phyloP scores from a whole-genome alignment of 2,329 filamentous ascomycete species.

The Aspergillus tanneri region DNA sequence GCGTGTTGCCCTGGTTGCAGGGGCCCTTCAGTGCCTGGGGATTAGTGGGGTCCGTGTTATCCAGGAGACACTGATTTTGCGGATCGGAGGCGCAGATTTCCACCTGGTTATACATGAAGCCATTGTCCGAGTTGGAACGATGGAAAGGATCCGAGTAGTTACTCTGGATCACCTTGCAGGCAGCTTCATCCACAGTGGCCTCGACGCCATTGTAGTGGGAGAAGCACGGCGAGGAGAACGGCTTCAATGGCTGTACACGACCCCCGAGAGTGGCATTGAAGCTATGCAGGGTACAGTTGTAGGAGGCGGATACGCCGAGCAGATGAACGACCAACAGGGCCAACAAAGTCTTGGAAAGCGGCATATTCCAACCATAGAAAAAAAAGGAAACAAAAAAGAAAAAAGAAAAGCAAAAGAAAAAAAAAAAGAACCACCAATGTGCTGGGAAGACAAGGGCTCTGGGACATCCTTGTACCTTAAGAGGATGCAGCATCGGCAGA shows the following conservation, averaged over 20 bases:
- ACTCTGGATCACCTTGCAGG: conserved; percentile 10
- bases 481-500: background rate
- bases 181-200: conserved; percentile 6
- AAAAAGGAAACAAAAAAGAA: background rate
- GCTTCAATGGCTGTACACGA: conserved; percentile 10
- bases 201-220: conserved; percentile 12
- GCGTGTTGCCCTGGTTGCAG: conserved; percentile 16
- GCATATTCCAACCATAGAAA: background rate
- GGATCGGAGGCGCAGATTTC: conserved; percentile 23
- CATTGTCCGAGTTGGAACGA: conserved; percentile 19
- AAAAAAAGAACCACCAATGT: too few relatives aligned
- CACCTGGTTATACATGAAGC: conserved; percentile 24
- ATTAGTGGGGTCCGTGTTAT: conserved; percentile 15
- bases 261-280: conserved; percentile 12
- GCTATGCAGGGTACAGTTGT: conserved; percentile 1
- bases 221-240: conserved; percentile 15
- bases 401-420: too few relatives aligned
- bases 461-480: background rate
- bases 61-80: conserved; percentile 18
- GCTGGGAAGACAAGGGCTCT: too few relatives aligned
- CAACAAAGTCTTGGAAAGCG: conserved; percentile 5
- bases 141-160: conserved; percentile 16
- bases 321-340: conserved; percentile 6
- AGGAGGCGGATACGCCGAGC: background rate
- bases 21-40: conserved; percentile 5